A percentile compares a stretch with the other conserved stretches of the same genome.
Evolutionary conservation across 2,329 filamentous ascomycete species (phyloP).

Genomic region (Diaporthe batatas): DNA sequence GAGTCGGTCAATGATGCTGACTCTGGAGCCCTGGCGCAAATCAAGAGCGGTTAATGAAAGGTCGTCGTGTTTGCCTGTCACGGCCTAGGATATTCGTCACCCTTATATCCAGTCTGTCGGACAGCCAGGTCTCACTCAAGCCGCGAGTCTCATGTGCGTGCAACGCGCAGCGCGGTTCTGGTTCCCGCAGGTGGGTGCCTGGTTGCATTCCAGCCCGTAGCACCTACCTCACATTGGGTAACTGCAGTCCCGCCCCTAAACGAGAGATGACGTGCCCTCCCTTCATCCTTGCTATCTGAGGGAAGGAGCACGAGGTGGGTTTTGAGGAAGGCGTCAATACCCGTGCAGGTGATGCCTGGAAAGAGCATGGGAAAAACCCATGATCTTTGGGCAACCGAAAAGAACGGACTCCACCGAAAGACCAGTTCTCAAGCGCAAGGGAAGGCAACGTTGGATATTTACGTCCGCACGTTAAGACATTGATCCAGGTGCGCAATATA

Average conservation of each 20-base stretch:
- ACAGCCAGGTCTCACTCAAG: slow-evolving; percentile 4
- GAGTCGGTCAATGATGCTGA: too few species aligned
- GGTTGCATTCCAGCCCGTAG: slow-evolving; percentile 41
- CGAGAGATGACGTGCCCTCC: slow-evolving; percentile 12
- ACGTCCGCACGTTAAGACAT: slow-evolving; percentile 1
- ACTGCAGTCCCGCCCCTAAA: neutral
- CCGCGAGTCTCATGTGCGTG: slow-evolving; percentile 5
- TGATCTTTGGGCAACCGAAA: neutral
- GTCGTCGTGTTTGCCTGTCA: neutral
- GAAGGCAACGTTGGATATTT: slow-evolving; percentile 11
- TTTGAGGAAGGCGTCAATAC: neutral
- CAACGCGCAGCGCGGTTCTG: slow-evolving; percentile 2
- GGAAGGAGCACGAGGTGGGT: neutral
- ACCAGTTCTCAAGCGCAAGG: neutral
- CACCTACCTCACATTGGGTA: slow-evolving; percentile 30
- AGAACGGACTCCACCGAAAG: neutral
- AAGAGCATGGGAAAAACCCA: slow-evolving; percentile 22
- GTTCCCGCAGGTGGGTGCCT: neutral
- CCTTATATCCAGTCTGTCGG: slow-evolving; percentile 29
- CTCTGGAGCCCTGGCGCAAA: too few species aligned
- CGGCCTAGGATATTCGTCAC: neutral
- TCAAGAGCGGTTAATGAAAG: neutral
- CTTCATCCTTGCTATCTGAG: neutral
- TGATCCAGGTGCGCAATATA: too few species aligned
- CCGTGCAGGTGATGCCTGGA: slow-evolving; percentile 22